phyloP scores from a whole-genome alignment of 2,329 filamentous ascomycete genomes.

The Aureobasidium sp. region DNA sequence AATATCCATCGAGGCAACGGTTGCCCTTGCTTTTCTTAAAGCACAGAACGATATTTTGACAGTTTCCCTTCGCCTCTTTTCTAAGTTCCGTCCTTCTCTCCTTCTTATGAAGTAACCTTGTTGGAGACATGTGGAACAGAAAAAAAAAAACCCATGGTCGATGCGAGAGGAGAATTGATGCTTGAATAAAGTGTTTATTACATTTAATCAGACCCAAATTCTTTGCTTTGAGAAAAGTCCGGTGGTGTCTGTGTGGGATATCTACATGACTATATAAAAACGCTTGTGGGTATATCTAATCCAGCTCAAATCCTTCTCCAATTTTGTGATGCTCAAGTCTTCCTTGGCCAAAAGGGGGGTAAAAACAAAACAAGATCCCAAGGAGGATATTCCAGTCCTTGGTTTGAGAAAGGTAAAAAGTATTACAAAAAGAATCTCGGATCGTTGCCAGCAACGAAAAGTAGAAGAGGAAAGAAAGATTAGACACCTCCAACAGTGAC shows the following conservation, averaged over 20 bases:
- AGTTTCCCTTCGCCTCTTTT: no score
- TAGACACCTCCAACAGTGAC: constrained; percentile 39
- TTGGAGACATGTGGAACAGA: no score
- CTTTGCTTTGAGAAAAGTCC: not conserved
- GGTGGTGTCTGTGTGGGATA: not conserved
- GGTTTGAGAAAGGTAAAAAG: not conserved
- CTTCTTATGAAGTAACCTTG: no score
- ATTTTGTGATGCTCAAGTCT: not conserved
- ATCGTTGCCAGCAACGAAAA: not conserved
- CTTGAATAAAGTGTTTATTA: not conserved
- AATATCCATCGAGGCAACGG: no score
- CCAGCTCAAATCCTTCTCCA: not conserved
- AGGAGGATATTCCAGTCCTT: not conserved
- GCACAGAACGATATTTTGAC: no score
- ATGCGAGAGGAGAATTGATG: no score
- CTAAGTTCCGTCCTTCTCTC: no score
- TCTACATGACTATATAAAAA: not conserved
- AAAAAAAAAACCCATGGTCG: no score
- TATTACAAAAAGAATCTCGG: not conserved
- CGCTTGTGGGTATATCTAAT: not conserved
- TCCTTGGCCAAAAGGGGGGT: not conserved
- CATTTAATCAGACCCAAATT: not conserved
- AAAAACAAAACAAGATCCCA: not conserved
- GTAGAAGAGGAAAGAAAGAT: not conserved
- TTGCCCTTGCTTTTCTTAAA: no score